Evolutionary conservation across 169 alveolate species (phyloP), one percentile per base, ranked within the genome.

Genomic region (Plasmodium gallinaceum): DNA sequence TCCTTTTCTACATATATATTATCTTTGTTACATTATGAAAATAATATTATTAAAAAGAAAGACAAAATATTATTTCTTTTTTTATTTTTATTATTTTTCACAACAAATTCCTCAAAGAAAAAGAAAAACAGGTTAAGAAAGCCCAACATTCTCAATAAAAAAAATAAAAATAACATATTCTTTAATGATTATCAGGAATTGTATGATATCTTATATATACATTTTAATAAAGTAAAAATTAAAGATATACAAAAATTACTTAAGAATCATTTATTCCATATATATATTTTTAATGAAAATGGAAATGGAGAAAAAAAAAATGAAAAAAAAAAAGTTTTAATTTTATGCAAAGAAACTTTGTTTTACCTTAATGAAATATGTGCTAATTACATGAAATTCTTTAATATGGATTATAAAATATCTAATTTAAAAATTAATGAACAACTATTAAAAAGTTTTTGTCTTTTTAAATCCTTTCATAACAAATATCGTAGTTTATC

Each of bases 341-440:
- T 80, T 66, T 16, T 80, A 9, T 80, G 90, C 16, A 80, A 80
- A 24, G 66, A 80, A 48, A 48, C 90, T 9, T 65, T 80, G 5
- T 58, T 45, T n/a, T 62, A 20, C 42, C 61, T 80, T 16, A 80
- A 37, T 48, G 32, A 54, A 46, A 68, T 61, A 71, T 80, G 83
- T 57, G 10, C 46, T 20, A 69, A 54, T 16, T 72, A 72, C 14
- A 24, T 72, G 51, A 51, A 51, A 37, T 2, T 26, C 8, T 54
- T 16, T 8, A 54, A 54, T 32, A 1, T 2, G 39, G 4, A 32
- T 32, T 32, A 32, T 32, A 32, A 32, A 2, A 32, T 32, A 32
- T 32, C 39, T 32, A 32, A 32, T 32, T 32, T 26, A 26, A 39
- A 14, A 26, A 14, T 26, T 12, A 10, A 0, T 10, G 71, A 62